Evolutionary conservation across 768 basidiomycete species (phyloP).

Genomic region (Trametopsis cervina): DNA sequence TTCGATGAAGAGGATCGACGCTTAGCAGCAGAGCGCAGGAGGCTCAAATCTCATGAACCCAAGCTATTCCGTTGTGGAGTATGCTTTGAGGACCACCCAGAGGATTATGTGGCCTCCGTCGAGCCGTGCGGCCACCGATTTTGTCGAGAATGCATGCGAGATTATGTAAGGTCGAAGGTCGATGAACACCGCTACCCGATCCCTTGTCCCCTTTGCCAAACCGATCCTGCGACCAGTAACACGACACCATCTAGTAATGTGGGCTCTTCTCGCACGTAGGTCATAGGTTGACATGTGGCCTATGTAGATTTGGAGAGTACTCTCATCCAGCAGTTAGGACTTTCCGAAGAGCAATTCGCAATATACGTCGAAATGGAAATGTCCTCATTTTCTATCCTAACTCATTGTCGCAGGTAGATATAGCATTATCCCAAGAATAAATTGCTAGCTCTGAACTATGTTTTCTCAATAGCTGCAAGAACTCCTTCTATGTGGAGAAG

Average conservation of each 20-base stretch:
- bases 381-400: slow-evolving; percentile 32
- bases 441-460: no score
- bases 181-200: slow-evolving; percentile 52
- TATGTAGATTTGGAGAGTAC: no score
- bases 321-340: slow-evolving; percentile 41
- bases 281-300: no score
- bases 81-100: slow-evolving; percentile 44
- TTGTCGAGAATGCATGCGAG: slow-evolving; percentile 46
- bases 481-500: slow-evolving; percentile 43
- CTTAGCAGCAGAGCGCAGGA: slow-evolving; percentile 27
- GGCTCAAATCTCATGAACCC: slow-evolving; percentile 21
- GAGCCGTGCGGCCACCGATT: slow-evolving; percentile 42
- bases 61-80: slow-evolving; percentile 45
- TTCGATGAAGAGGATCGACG: slow-evolving; percentile 36
- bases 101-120: slow-evolving; percentile 36
- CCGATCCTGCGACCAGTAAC: slow-evolving; percentile 19
- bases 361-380: slow-evolving; percentile 41
- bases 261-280: no score
- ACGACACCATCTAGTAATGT: no score
- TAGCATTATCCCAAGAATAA: neutral
- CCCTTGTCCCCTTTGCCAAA: slow-evolving; percentile 48
- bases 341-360: slow-evolving; percentile 34
- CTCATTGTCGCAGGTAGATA: slow-evolving; percentile 45
- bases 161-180: slow-evolving; percentile 38
- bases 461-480: slow-evolving; percentile 47